Evolutionary conservation across 257 asterid species (phyloP), one percentile per base, ranked within the genome.

Genomic region (Nicotiana tabacum): DNA sequence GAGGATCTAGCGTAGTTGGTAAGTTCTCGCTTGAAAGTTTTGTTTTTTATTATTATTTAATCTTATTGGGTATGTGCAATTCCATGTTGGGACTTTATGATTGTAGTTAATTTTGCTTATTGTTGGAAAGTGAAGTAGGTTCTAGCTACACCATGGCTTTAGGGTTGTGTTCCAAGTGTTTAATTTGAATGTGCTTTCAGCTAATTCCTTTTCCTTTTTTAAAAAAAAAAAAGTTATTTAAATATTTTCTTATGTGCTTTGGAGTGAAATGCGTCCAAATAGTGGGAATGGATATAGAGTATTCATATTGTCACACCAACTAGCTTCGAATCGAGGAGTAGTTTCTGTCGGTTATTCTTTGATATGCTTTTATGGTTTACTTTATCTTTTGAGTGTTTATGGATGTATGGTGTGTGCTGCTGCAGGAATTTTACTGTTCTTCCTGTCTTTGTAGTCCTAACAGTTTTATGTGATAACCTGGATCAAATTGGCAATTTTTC

Each of bases 1-100:
- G 88, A 66, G 86, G 86, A 83, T 83, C 88, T 81, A 61, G 86
- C 51, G 88, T 85, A 58, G 88, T 85, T 55, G 88, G 88, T 85
- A 65, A 58, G 30, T 35, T 33, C 27, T 68, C 13, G 6, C 77
- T 18, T 68, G 24, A 33, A 68, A 18, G 17, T 21, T 68, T 68
- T 33, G n/a, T 17, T 60, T 48, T 55, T 53, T 82, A 29, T 10
- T 18, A 53, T n/a, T 35, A n/a, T 21, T 30, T 48, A 61, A 39
- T 61, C 39, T 35, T 80, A 6, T 68, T 68, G 53, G 53, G 53
- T 16, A 29, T 24, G 17, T 33, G 77, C 33, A 67, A 67, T 29
- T n/a, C 77, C 17, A 18, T 68, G 51, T 33, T 30, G 70, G 35
- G 53, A 4, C 77, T 16, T 17, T 68, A n/a, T 67, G 15, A 33